phyloP scores from a whole-genome alignment of 306 rosid species.

The Fragaria ananassa region DNA sequence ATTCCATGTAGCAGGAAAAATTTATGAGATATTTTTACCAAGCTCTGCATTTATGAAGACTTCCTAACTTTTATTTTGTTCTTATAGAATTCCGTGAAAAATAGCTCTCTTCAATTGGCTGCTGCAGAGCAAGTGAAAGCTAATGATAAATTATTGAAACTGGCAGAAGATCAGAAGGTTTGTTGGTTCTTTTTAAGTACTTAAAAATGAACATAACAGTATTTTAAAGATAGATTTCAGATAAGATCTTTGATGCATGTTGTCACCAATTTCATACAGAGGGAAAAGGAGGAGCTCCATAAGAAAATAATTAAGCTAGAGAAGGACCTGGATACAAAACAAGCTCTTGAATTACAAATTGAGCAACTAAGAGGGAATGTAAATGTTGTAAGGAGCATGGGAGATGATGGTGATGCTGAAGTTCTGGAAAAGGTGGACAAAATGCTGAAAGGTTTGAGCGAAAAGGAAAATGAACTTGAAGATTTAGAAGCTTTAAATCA shows the following conservation, averaged over 20 bases:
- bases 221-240: constrained; percentile 29
- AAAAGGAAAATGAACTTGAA: constrained; percentile 69
- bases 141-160: constrained; percentile 66
- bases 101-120: constrained; percentile 82
- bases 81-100: constrained; percentile 57
- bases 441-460: constrained; percentile 63
- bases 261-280: constrained; percentile 54
- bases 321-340: constrained; percentile 76
- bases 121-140: constrained; percentile 75
- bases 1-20: neutral
- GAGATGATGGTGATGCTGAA: constrained; percentile 76
- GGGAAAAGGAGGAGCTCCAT: constrained; percentile 76
- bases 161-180: constrained; percentile 97
- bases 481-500: constrained; percentile 68
- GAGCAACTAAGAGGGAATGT: constrained; percentile 72
- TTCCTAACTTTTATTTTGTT: constrained; percentile 25
- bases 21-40: neutral
- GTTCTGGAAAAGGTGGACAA: constrained; percentile 66
- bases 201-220: constrained; percentile 21
- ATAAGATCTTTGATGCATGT: constrained; percentile 29
- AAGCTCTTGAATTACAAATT: constrained; percentile 87
- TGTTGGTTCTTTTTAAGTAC: constrained; percentile 29
- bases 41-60: neutral
- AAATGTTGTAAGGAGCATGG: constrained; percentile 77
- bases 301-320: constrained; percentile 70